Conservation (phyloP, 306 rosid genomes). For the Lathyrus oleraceus region DNA sequence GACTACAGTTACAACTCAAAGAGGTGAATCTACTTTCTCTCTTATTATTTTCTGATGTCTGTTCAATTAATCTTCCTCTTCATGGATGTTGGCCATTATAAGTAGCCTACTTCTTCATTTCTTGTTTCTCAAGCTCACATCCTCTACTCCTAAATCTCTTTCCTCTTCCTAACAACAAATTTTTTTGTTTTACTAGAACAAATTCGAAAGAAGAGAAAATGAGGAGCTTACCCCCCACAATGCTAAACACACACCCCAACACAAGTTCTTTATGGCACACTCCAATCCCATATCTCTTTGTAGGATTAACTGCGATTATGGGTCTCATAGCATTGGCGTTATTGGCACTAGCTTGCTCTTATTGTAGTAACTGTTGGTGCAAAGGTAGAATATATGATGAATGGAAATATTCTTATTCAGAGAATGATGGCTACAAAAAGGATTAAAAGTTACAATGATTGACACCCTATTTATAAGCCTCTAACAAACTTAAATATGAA, state of each 20-base stretch:
- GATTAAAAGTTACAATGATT: no score
- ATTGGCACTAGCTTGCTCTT: constrained; percentile 67
- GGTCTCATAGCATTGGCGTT: constrained; percentile 64
- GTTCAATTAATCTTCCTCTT: neutral
- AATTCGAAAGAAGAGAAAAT: constrained; percentile 30
- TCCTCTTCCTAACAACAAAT: neutral
- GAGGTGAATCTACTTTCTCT: neutral
- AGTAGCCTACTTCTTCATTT: constrained; percentile 26
- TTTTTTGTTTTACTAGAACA: neutral
- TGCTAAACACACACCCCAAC: neutral
- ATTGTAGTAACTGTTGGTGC: constrained; percentile 45
- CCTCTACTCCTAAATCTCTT: neutral
- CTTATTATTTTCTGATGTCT: neutral
- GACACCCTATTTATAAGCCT: no score
- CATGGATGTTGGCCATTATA: constrained; percentile 39
- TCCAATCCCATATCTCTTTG: constrained; percentile 84
- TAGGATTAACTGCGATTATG: constrained; percentile 63
- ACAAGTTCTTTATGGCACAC: constrained; percentile 66
- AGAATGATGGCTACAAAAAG: no score
- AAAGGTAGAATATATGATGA: no score
- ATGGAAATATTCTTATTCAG: no score
- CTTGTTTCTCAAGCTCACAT: constrained; percentile 37
- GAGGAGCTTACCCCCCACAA: constrained; percentile 40
- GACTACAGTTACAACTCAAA: neutral
- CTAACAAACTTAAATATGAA: no score